Base-by-base conservation (phyloP, 108 stramenopile genomes). In the Mayamaea pseudoterrestris region DNA sequence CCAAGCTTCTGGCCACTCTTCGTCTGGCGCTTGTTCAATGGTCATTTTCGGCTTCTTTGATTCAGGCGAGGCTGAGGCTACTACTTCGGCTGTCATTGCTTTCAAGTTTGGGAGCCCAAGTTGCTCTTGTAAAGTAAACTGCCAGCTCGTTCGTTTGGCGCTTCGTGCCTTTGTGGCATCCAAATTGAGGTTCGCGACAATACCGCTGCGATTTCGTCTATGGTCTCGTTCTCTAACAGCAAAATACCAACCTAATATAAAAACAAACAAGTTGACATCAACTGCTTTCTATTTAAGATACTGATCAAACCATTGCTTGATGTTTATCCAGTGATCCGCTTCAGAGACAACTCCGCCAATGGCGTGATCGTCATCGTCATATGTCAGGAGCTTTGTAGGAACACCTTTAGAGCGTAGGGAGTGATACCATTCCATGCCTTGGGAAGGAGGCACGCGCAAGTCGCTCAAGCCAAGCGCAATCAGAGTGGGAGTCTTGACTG, bases 401-500 rank as follows among this genome's bases (percentile, higher is more conserved):
- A 80, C 47, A 8, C 64, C 72, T 40, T 65, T 65, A 14, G 78
- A 75, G 21, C 78, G 62, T 8, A 93, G 56, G 7, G 71, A 57
- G 50, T 86, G 74, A 63, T 78, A 84, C 50, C 66, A 88, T 41
- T 82, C 85, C 29, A 81, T 35, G 5, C 84, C 86, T 61, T 84
- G 84, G 5, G 69, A 72, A 5, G 73, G 74, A 24, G 84, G 82
- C 6, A 84, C 82, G 7, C 84, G 65, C 21, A 69, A 52, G 36
- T 93, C 93, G 16, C 49, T 46, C 64, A 76, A 63, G 0, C 95
- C 95, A 13, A 94, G 51, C 12, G 78, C 84, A 5, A 96, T 50
- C 46, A 96, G 58, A 14, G 85, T 87, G 5, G 95, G 92, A 24
- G 90, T 83, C 44, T 66, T 71, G 13, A 90, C 87, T 34, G 65